Percentiles rank a stretch among this genome's conserved stretches.
phyloP scores from a whole-genome alignment of 1,284 basidiomycete species.

The Tylopilus sp. region DNA sequence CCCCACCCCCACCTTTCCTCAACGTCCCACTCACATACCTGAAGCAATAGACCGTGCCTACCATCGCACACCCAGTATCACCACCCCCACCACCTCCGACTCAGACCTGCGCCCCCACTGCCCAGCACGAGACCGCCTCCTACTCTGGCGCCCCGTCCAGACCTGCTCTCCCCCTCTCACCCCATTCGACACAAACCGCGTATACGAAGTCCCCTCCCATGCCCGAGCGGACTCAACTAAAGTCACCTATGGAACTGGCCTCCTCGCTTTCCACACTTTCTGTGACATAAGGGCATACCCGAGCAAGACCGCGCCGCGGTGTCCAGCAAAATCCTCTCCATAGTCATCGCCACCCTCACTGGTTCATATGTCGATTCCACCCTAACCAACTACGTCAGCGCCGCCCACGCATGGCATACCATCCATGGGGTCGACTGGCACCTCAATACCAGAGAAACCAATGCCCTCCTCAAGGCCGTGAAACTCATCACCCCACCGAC shows the following conservation, averaged over 20 bases:
- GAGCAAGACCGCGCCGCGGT: neutral
- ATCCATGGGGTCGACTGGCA: neutral
- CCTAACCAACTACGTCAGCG: neutral
- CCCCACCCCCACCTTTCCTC: too few relatives aligned
- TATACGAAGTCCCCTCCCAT: neutral
- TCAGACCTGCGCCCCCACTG: too few relatives aligned
- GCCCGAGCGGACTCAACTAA: neutral
- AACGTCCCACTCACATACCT: too few relatives aligned
- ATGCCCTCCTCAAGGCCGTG: conserved; percentile 22
- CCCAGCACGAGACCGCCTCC: too few relatives aligned
- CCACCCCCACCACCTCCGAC: too few relatives aligned
- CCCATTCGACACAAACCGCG: neutral
- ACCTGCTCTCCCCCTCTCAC: too few relatives aligned
- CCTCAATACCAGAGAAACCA: conserved; percentile 16
- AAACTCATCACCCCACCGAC: neutral
- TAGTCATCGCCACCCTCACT: neutral
- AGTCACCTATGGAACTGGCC: neutral
- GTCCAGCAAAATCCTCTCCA: neutral
- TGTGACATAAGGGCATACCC: neutral
- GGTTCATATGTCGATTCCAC: neutral
- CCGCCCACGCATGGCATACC: neutral
- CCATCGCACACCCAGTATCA: too few relatives aligned
- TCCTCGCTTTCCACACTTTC: neutral
- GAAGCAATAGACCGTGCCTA: too few relatives aligned
- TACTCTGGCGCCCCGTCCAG: too few relatives aligned